phyloP scores from a whole-genome alignment of 2,329 filamentous ascomycete genomes.

The Clarireedia paspali region DNA sequence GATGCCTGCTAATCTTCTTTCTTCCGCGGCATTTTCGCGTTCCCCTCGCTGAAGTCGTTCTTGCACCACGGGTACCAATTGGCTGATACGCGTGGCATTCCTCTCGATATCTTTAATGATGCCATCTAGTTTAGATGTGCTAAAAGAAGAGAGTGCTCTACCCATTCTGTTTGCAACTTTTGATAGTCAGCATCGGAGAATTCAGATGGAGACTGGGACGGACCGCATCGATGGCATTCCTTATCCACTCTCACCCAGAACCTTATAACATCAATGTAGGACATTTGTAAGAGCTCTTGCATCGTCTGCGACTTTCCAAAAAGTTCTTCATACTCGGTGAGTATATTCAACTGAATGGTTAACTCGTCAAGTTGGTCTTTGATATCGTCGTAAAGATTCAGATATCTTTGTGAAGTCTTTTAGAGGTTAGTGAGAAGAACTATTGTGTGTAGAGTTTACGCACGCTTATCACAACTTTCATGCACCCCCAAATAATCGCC shows the following conservation, averaged over 20 bases:
- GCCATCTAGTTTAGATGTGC: constrained; percentile 1
- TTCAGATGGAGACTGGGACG: neutral
- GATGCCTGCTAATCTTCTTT: neutral
- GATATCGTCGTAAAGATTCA: neutral
- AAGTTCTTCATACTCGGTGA: constrained; percentile 3
- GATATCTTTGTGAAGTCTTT: neutral
- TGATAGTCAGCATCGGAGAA: neutral
- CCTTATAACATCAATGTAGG: neutral
- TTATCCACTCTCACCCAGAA: constrained; percentile 4
- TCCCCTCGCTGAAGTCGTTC: neutral
- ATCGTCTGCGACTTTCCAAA: constrained; percentile 4
- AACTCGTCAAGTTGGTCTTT: constrained; percentile 1
- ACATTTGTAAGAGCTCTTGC: constrained; percentile 3
- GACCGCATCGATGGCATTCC: neutral
- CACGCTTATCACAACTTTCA: constrained; percentile 2
- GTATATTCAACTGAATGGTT: neutral
- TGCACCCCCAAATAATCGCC: constrained; percentile 1
- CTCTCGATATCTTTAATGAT: neutral
- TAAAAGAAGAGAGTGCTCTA: constrained; percentile 1
- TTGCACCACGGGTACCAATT: constrained; percentile 3
- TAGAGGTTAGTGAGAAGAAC: neutral
- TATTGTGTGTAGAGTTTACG: neutral
- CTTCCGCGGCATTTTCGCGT: neutral
- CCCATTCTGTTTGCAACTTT: constrained; percentile 4
- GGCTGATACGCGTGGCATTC: neutral